Percentiles rank a stretch among this genome's conserved stretches.
phyloP scores from a whole-genome alignment of 768 basidiomycete species.

The Amyloporia xantha region DNA sequence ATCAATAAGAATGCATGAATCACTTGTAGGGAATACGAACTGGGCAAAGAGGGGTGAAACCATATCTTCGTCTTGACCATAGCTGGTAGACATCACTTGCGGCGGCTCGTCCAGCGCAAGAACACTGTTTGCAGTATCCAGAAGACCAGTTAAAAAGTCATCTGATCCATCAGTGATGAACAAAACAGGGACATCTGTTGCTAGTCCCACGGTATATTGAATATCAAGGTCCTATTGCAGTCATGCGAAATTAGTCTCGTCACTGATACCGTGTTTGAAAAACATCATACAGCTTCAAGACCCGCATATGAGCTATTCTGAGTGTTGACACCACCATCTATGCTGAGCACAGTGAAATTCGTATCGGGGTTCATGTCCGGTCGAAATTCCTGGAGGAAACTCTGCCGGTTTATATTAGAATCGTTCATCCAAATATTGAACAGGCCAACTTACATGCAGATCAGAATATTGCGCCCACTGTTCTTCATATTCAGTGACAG shows the following conservation, averaged over 20 bases:
- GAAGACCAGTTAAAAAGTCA: slow-evolving; percentile 16
- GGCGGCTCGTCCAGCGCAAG: slow-evolving; percentile 38
- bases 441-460: slow-evolving; percentile 15
- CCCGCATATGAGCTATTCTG: slow-evolving; percentile 20
- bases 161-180: slow-evolving; percentile 29
- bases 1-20: not conserved
- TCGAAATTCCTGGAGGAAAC: slow-evolving; percentile 12
- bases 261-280: not conserved
- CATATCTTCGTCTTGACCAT: slow-evolving; percentile 66
- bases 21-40: slow-evolving; percentile 22
- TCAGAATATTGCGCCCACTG: slow-evolving; percentile 18
- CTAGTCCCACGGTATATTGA: slow-evolving; percentile 29
- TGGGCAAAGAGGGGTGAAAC: slow-evolving; percentile 47
- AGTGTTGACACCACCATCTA: slow-evolving; percentile 10
- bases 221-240: slow-evolving; percentile 14
- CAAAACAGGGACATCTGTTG: slow-evolving; percentile 22
- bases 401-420: not conserved
- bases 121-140: slow-evolving; percentile 50
- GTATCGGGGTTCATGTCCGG: slow-evolving; percentile 9
- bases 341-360: slow-evolving; percentile 1
- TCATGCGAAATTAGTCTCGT: not conserved
- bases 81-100: slow-evolving; percentile 59
- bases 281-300: slow-evolving; percentile 20
- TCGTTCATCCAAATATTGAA: slow-evolving; percentile 8
- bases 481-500: slow-evolving; percentile 16